Evolutionary conservation across 2,329 filamentous ascomycete genomes (phyloP), one percentile per base, ranked within the genome.

Genomic region (Penicillium sp.): DNA sequence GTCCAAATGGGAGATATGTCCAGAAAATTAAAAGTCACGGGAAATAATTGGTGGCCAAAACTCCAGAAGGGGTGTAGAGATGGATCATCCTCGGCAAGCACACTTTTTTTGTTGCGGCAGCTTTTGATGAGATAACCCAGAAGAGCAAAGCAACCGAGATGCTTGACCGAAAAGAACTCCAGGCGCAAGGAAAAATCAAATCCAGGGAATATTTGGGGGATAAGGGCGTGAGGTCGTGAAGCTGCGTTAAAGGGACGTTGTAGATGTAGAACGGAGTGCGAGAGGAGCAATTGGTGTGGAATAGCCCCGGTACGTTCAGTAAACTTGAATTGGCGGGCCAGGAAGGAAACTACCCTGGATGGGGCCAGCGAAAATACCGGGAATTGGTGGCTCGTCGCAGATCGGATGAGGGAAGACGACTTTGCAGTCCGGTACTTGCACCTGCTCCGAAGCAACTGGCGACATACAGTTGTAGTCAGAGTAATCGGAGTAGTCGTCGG

Each of bases 401-500:
- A 70, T 61, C 38, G 71, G 57, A 25, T 69, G 64, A 22, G 72
- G 67, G 49, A 73, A 70, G 12, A 71, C 67, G 37, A 68, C 66
- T 55, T 74, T 74, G 63, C 67, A 67, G 55, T 70, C 67, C 20
- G 66, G 61, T 20, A 72, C 70, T 25, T 71, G 68, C 28, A 72
- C 70, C 25, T 71, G 69, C 25, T 73, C 68, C 57, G 71, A 71
- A 34, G 70, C 68, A 12, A 73, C 69, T 3, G 75, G 75, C 48
- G 73, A 74, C 65, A 75, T 69, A 48, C 70, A 76, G 48, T 76
- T 71, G 45, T 72, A 55, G 57, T 75, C 72, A 28, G 71, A 63
- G 57, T 71, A 75, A 49, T 76, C 74, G 35, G 71, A 64, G 56
- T 72, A 75, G 50, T 76, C 74, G 63, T 77, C 75, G 25, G 75